Evolutionary conservation across 2,329 filamentous ascomycete genomes (phyloP).

Genomic region (Ilyonectria sp.): DNA sequence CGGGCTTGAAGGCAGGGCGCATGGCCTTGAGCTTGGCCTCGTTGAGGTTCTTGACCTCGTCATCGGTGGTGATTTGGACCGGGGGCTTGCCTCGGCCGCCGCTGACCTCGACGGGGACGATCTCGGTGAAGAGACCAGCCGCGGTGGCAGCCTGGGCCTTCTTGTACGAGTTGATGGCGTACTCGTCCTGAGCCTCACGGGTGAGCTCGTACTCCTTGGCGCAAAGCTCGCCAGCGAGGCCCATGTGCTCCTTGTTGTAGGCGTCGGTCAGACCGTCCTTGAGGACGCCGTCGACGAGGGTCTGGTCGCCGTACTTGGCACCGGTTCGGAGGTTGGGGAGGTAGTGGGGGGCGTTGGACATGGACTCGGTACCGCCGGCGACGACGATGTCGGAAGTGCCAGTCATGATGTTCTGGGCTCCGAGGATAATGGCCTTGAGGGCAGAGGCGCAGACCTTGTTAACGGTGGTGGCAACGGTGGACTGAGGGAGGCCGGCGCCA

Average conservation of each 20-base stretch:
- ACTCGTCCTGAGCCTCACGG: constrained; percentile 92
- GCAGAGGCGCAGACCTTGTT: constrained; percentile 99
- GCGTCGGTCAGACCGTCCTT: constrained; percentile 96
- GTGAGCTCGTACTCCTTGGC: constrained; percentile 85
- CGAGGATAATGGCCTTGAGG: constrained; percentile 94
- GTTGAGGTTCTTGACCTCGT: constrained; percentile 97
- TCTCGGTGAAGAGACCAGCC: constrained; percentile 88
- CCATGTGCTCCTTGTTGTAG: constrained; percentile 98
- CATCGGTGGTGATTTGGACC: constrained; percentile 85
- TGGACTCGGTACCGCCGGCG: constrained; percentile 95
- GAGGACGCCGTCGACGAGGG: constrained; percentile 89
- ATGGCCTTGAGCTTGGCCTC: constrained; percentile 86
- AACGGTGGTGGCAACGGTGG: constrained; percentile 89
- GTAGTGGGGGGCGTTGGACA: constrained; percentile 98
- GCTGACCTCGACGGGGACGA: constrained; percentile 88
- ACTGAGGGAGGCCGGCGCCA: constrained; percentile 85
- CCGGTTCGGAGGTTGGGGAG: constrained; percentile 88
- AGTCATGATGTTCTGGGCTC: constrained; percentile 97
- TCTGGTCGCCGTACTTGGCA: constrained; percentile 94
- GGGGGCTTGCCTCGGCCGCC: constrained; percentile 92
- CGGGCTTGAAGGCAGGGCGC: constrained; percentile 85
- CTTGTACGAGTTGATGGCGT: constrained; percentile 95
- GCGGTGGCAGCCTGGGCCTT: constrained; percentile 90
- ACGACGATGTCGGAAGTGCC: constrained; percentile 94
- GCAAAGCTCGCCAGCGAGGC: constrained; percentile 92